Evolutionary conservation across 2,329 filamentous ascomycete genomes (phyloP), one percentile per base, ranked within the genome.

Genomic region (Arthrobotrys sinensis): DNA sequence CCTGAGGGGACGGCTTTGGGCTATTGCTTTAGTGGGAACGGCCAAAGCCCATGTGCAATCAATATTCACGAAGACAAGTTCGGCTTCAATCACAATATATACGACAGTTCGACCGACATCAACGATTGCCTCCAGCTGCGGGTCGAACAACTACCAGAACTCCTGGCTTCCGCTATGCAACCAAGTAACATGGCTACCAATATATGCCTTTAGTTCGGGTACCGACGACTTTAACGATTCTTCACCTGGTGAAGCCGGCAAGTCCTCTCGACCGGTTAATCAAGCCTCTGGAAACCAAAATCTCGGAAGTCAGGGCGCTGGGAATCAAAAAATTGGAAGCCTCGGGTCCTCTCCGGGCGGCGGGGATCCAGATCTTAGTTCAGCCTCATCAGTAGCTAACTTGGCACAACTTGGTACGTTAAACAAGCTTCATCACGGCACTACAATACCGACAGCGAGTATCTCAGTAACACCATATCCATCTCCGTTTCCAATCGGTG

Each of bases 401-500:
- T 6, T 48, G 10, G 45, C 5, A 10, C 45, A 48, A 21, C 16
- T n/a, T 10, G 3, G 19, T 14, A 48, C 45, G 5, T 8, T 16
- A 16, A 21, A 21, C 19, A 21, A 16, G 7, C 12, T 48, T 6
- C 45, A 48, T 1, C 14, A 19, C 16, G 45, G 7, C n/a, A 4
- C 7, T 4, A 8, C 45, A 6, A 48, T n/a, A 8, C 14, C 45
- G 6, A 11, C 45, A 21, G 4, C 45, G 16, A 11, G 6, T 16
- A 10, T 21, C 4, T 16, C 45, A 19, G 16, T n/a, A 19, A 48
- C 45, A 2, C 45, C 45, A 4, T 48, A 48, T 11, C 16, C 45
- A 48, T 48, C 45, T 21, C 45, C n/a, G 16, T 48, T 48, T n/a
- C 45, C 45, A 11, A 48, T 48, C n/a, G 45, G 45, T 21, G 45